phyloP scores from a whole-genome alignment of 495 filamentous ascomycete species.

The Pyrenopolyporus hunteri region DNA sequence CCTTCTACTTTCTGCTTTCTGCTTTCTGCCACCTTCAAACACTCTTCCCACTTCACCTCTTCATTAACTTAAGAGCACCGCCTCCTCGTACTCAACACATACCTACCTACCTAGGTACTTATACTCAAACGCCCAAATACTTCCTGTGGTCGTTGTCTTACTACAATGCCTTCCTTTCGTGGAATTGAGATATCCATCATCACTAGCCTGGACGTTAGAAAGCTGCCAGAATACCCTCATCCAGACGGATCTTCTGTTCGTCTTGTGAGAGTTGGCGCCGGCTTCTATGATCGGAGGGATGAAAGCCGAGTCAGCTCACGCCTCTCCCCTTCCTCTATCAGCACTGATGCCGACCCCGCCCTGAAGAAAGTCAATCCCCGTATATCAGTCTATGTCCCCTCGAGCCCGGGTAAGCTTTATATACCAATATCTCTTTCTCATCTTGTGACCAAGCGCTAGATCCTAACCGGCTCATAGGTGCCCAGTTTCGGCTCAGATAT shows the following conservation, averaged over 20 bases:
- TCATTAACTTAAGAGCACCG: background rate
- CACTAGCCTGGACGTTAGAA: constrained; percentile 38
- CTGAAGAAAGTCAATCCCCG: constrained; percentile 46
- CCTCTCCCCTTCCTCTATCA: background rate
- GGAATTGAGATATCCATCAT: constrained; percentile 53
- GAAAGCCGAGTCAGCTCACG: background rate
- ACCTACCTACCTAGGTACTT: too few relatives aligned
- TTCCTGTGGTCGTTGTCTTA: background rate
- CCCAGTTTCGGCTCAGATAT: constrained; percentile 55
- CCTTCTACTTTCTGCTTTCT: background rate
- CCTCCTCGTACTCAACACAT: background rate
- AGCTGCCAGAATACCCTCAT: constrained; percentile 56
- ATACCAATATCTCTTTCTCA: background rate
- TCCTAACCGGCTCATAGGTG: constrained; percentile 39
- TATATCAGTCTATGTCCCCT: constrained; percentile 58
- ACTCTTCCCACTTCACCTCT: background rate
- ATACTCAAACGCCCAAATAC: too few relatives aligned
- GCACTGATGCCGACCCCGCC: constrained; percentile 23
- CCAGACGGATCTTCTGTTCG: constrained; percentile 54
- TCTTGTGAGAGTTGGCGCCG: constrained; percentile 31
- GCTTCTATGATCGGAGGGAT: constrained; percentile 3
- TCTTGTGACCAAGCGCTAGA: background rate
- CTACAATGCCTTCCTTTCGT: constrained; percentile 55
- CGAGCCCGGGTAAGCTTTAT: constrained; percentile 54
- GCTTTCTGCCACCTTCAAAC: background rate